phyloP scores from a whole-genome alignment of 306 rosid genomes.

The Bauhinia variegata region DNA sequence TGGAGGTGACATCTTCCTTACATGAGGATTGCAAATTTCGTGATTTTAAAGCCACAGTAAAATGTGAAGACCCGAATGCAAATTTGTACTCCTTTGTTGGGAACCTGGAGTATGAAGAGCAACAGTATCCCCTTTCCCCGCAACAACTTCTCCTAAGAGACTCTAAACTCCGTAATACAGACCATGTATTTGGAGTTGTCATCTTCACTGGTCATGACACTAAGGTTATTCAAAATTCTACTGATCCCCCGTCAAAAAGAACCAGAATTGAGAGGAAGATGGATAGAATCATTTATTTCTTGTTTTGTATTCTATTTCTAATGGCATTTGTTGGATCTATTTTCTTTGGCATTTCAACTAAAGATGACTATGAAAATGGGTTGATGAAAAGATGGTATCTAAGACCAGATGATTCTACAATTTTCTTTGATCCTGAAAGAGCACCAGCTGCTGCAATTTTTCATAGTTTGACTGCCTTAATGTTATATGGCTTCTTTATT shows the following conservation, averaged over 20 bases:
- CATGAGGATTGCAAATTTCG: conserved; percentile 54
- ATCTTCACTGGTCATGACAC: conserved; percentile 89
- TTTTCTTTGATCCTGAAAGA: conserved; percentile 80
- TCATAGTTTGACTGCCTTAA: conserved; percentile 83
- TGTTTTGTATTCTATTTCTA: conserved; percentile 66
- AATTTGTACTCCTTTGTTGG: conserved; percentile 87
- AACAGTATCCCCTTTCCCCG: conserved; percentile 68
- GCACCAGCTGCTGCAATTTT: conserved; percentile 61
- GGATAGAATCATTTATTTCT: conserved; percentile 83
- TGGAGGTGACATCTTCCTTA: conserved; percentile 73
- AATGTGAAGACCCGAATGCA: conserved; percentile 96
- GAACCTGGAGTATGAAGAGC: conserved; percentile 66
- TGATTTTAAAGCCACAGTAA: conserved; percentile 64
- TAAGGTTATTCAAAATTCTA: conserved; percentile 91
- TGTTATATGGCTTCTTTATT: conserved; percentile 71
- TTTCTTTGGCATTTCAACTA: conserved; percentile 72
- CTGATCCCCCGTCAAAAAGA: conserved; percentile 90
- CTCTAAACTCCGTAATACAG: conserved; percentile 94
- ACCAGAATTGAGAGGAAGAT: conserved; percentile 88
- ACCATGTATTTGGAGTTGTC: conserved; percentile 75
- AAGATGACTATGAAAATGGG: conserved; percentile 71
- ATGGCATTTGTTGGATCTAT: conserved; percentile 83
- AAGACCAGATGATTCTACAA: conserved; percentile 70
- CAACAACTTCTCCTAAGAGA: conserved; percentile 93
- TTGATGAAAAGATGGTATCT: conserved; percentile 85